phyloP scores from a whole-genome alignment of 768 basidiomycete genomes.

The Pleurotus salmoneostramineus region DNA sequence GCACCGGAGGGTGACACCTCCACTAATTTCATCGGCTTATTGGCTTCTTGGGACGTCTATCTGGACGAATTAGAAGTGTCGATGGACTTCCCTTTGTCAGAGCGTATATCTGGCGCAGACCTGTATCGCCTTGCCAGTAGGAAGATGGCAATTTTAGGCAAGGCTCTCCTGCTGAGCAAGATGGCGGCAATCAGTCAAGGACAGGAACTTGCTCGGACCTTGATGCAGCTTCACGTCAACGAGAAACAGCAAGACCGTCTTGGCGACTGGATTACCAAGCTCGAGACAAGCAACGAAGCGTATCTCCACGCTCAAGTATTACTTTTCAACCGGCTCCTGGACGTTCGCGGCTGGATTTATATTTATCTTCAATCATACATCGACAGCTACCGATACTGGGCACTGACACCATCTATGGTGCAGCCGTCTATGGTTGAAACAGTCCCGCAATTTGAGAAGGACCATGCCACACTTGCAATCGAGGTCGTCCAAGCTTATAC shows the following conservation, averaged over 20 bases:
- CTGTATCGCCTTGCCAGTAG: background rate
- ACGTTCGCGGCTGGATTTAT: background rate
- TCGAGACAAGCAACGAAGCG: background rate
- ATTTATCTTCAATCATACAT: background rate
- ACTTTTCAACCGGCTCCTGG: background rate
- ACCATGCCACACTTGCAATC: background rate
- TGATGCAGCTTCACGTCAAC: background rate
- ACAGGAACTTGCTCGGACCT: background rate
- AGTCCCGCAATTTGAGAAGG: background rate
- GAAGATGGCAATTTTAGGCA: background rate
- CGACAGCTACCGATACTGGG: background rate
- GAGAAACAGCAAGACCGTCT: background rate
- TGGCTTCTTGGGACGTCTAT: background rate
- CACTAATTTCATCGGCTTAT: background rate
- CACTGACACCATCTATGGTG: background rate
- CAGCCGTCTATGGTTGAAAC: background rate
- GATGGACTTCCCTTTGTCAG: background rate
- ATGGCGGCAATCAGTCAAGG: slow-evolving; percentile 1
- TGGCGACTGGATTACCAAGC: background rate
- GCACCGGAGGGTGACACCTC: background rate
- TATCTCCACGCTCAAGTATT: background rate
- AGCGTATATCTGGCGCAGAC: background rate
- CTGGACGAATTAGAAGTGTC: background rate
- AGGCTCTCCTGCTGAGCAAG: background rate
- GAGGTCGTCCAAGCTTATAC: background rate